Percentiles rank a stretch among this genome's conserved stretches.
These are phyloP conservation scores for Elaeis oleifera DNA, from an alignment of 202 grass and related monocot genomes.

Conservation along the genomic window DNA sequence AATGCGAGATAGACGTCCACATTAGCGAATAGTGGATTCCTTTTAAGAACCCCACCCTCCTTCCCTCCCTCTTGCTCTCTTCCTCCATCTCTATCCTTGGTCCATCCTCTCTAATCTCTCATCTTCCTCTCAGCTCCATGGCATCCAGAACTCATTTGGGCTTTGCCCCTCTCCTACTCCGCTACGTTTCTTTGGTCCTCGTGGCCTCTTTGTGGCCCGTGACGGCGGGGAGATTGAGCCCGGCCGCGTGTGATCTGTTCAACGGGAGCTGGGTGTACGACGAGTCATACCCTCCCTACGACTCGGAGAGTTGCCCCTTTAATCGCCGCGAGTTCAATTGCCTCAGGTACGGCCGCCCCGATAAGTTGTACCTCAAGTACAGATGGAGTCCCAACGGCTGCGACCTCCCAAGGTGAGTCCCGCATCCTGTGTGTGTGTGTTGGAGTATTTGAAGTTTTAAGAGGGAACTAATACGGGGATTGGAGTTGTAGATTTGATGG, in stretches of 20 bases:
- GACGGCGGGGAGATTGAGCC: background rate
- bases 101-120: no score
- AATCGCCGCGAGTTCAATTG: slow-evolving; percentile 37
- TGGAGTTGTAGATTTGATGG: slow-evolving; percentile 33
- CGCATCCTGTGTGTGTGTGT: background rate
- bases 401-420: slow-evolving; percentile 7
- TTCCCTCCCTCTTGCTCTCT: no score
- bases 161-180: no score
- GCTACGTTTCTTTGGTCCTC: slow-evolving; percentile 4
- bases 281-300: slow-evolving; percentile 40
- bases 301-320: slow-evolving; percentile 35
- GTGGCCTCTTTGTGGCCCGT: slow-evolving; percentile 37
- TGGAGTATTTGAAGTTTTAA: background rate
- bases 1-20: no score
- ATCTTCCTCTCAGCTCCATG: no score
- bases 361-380: slow-evolving; percentile 33
- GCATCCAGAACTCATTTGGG: no score
- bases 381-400: slow-evolving; percentile 38
- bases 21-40: no score
- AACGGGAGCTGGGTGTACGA: slow-evolving; percentile 37
- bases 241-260: slow-evolving; percentile 29
- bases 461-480: background rate
- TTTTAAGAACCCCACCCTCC: no score
- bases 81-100: no score
- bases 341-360: slow-evolving; percentile 38